Conservation (phyloP, 2,329 filamentous ascomycete genomes). For the Alternaria postmessia region DNA sequence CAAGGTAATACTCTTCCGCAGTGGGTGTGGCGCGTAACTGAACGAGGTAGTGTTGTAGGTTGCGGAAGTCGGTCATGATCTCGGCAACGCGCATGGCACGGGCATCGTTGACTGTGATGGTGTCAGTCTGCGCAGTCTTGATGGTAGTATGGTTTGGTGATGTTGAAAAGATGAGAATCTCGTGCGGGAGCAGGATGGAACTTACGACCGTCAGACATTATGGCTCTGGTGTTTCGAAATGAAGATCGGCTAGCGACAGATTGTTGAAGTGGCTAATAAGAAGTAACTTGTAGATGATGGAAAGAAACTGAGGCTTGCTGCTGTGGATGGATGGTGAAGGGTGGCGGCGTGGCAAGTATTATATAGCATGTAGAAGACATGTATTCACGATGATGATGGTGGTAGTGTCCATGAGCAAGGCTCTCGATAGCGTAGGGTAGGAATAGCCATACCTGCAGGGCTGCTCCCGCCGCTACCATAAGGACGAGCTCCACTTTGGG, state of each 20-base stretch:
- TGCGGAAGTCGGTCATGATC: slow-evolving; percentile 71
- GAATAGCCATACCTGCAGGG: slow-evolving; percentile 36
- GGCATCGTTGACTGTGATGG: slow-evolving; percentile 65
- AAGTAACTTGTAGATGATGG: slow-evolving; percentile 10
- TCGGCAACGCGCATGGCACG: slow-evolving; percentile 69
- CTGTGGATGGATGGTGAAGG: slow-evolving; percentile 23
- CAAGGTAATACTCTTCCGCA: slow-evolving; percentile 65
- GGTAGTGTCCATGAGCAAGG: slow-evolving; percentile 36
- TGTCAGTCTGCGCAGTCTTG: slow-evolving; percentile 18
- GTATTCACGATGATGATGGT: slow-evolving; percentile 28
- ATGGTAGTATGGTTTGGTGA: not conserved
- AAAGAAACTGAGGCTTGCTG: slow-evolving; percentile 29
- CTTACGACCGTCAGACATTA: slow-evolving; percentile 67
- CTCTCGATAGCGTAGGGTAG: slow-evolving; percentile 29
- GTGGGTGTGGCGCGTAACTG: slow-evolving; percentile 61
- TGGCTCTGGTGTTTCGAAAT: slow-evolving; percentile 16
- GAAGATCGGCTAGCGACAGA: slow-evolving; percentile 26
- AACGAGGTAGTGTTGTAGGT: slow-evolving; percentile 66
- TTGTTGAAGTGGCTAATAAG: slow-evolving; percentile 11
- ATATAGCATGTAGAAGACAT: slow-evolving; percentile 42
- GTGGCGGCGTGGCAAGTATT: slow-evolving; percentile 47
- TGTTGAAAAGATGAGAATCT: not conserved
- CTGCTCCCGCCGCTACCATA: slow-evolving; percentile 48
- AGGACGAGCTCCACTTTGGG: slow-evolving; percentile 49
- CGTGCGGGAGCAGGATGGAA: slow-evolving; percentile 21